Base-by-base conservation (phyloP, 164 flowering plant genomes). In the Tinospora cordifolia region DNA sequence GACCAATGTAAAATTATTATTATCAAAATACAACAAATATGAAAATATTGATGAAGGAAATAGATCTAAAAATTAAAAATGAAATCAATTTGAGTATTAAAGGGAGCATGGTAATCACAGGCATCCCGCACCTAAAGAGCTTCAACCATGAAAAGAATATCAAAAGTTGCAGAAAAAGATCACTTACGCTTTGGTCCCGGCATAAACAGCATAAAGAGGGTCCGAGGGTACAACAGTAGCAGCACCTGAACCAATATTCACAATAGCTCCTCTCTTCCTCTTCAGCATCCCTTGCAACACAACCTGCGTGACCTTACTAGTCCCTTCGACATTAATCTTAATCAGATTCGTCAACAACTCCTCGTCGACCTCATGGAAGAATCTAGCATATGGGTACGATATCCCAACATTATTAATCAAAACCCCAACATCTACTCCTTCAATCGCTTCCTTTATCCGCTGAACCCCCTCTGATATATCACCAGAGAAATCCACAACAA, bases 241-340 rank as follows among this genome's bases (percentile, higher is more conserved):
- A 59, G 89, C 89, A 59, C 92, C 96, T 12, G 98, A 94, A 8
- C 97, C 97, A 67, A 90, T 83, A 75, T 94, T 93, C 8, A 93
- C 92, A 76, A 91, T 91, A 1, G 97, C 98, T 1, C 98, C 97
- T 69, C 63, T 90, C 83, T 86, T 91, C 82, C 86, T 90, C 90
- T 84, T 75, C 39, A 93, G 36, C 98, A 93, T 93, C 41, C 84
- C 86, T 4, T 85, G 88, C 27, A 93, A 68, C 49, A 93, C 90
- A 68, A 88, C 91, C 39, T 81, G 87, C 14, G 98, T 93, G 38
- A 89, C 90, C 76, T 84, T 88, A 0, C 88, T 90, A 24, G 94
- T 87, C 0, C 89, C 97, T 59, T 87, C 97, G 8, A 91, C 84
- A 72, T 93, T 93, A 6, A 91, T 79, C 72, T 87, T 83, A 57